Evolutionary conservation across 2,329 filamentous ascomycete species (phyloP), one percentile per base, ranked within the genome.

Genomic region (Pleoardoris graminearum): DNA sequence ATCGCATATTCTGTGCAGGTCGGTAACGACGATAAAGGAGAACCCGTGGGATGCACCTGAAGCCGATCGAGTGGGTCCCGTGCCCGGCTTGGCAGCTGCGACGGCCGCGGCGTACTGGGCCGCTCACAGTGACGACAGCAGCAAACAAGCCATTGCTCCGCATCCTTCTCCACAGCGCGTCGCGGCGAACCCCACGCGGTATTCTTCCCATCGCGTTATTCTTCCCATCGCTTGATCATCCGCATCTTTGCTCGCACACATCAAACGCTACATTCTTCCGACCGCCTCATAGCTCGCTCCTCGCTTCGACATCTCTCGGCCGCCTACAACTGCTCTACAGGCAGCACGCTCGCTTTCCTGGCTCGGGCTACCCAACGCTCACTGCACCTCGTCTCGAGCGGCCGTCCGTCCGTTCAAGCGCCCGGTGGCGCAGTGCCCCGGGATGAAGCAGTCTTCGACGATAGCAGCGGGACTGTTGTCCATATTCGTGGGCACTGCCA

Each of bases 391-490:
- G n/a, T n/a, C n/a, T n/a, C n/a, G n/a, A n/a, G n/a, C n/a, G n/a
- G n/a, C n/a, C n/a, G 19, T 16, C 45, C 30, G 22, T 33, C 16
- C 39, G 27, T 32, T 22, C 27, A 38, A 43, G 59, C 60, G 63
- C 64, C 23, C 39, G 48, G 25, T 38, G 52, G 59, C 55, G 59
- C 56, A 33, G 21, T 25, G 41, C 38, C 55, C 16, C 8, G 67
- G 63, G 60, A 59, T 57, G 56, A 67, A 60, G 55, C 59, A 44
- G 46, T 57, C 57, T 57, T 59, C 59, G 22, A 48, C 57, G 19
- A 55, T 59, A 39, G 55, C 66, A 19, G 62, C 66, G 16, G 67
- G 65, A 14, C 51, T 73, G 48, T 51, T 72, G 30, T 59, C 64
- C 48, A 52, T 69, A 30, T 57, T 71, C 30, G 63, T 64, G 11